Percentiles rank a stretch among this genome's conserved stretches.
Evolutionary conservation across 2,329 filamentous ascomycete species (phyloP).

Genomic region (Fusarium sp.): DNA sequence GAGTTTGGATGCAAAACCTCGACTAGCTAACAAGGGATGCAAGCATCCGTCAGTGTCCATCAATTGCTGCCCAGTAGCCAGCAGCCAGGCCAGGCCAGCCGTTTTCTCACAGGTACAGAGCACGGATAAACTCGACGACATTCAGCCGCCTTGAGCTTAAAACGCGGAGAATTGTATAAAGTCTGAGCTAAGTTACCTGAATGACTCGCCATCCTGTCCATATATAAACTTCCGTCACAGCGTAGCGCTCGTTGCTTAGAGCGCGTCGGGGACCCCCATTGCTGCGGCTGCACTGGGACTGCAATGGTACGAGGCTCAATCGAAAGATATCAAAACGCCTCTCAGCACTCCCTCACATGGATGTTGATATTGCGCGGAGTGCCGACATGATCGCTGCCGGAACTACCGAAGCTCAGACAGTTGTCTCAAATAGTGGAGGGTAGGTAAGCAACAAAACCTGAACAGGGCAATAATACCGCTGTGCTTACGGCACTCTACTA

Average conservation of each 20-base stretch:
- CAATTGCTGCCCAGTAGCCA: not conserved
- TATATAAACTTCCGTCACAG: not conserved
- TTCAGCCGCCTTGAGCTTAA: not conserved
- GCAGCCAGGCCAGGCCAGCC: too few species aligned
- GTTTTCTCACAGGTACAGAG: not conserved
- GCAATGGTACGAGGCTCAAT: not conserved
- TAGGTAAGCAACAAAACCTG: too few species aligned
- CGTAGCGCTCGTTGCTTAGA: not conserved
- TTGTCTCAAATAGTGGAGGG: too few species aligned
- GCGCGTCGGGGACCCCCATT: too few species aligned
- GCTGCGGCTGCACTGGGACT: too few species aligned
- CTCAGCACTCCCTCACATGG: too few species aligned
- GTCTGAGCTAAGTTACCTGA: not conserved
- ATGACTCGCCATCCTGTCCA: slow-evolving; percentile 20
- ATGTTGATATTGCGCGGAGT: not conserved
- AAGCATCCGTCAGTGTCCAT: too few species aligned
- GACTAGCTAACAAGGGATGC: too few species aligned
- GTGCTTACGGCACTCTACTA: too few species aligned
- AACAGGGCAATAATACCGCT: not conserved
- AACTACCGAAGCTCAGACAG: not conserved
- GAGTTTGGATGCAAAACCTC: slow-evolving; percentile 8
- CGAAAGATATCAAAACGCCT: not conserved
- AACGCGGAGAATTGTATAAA: not conserved
- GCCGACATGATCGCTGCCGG: not conserved
- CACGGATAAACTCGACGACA: not conserved